These are phyloP conservation scores for Arthrobotrys sinensis DNA, from an alignment of 2,329 filamentous ascomycete species.

Conservation along the genomic window DNA sequence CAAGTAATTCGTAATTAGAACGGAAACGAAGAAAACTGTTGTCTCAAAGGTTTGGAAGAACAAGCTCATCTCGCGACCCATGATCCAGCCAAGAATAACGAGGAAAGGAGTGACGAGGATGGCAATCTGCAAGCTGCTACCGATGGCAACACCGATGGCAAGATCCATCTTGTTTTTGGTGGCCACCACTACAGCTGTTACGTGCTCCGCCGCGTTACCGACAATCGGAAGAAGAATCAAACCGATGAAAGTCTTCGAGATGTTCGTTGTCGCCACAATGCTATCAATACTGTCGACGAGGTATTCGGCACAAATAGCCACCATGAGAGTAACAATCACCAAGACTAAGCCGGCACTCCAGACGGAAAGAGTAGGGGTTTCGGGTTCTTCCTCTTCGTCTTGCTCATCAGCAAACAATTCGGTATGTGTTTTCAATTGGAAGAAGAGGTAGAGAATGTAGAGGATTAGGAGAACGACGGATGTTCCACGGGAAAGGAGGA, in stretches of 20 bases:
- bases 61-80: conserved; percentile 80
- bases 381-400: conserved; percentile 55
- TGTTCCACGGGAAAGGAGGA: conserved; percentile 79
- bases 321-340: conserved; percentile 78
- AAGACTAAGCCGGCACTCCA: conserved; percentile 74
- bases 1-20: conserved; percentile 71
- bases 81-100: conserved; percentile 84
- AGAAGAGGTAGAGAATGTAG: conserved; percentile 82
- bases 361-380: conserved; percentile 58
- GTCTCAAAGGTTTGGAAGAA: conserved; percentile 79
- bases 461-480: conserved; percentile 81
- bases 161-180: conserved; percentile 79
- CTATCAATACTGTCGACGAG: conserved; percentile 82
- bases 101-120: conserved; percentile 85
- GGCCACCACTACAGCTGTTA: conserved; percentile 84
- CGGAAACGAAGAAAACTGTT: conserved; percentile 64
- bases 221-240: conserved; percentile 84
- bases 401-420: conserved; percentile 76
- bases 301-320: conserved; percentile 82
- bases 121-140: conserved; percentile 86
- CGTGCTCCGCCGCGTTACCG: conserved; percentile 84
- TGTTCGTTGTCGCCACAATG: conserved; percentile 77
- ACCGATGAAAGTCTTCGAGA: conserved; percentile 86
- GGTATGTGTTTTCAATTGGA: conserved; percentile 83
- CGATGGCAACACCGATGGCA: conserved; percentile 85